Base-by-base conservation (phyloP, 2,329 filamentous ascomycete genomes). In the Xylaria sp. region DNA sequence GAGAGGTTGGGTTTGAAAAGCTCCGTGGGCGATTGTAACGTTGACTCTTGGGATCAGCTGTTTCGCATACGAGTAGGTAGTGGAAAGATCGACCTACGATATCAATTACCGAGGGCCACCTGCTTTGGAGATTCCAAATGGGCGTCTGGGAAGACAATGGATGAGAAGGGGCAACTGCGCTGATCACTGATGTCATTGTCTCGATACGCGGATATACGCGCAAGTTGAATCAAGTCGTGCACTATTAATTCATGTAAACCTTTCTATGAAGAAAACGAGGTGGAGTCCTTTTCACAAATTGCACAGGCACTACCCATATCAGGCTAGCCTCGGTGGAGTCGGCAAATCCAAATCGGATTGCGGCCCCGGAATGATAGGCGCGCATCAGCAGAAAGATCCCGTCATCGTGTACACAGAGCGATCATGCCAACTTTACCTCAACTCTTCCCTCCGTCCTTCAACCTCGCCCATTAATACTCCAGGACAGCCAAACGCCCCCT, bases 401-500 rank as follows among this genome's bases (percentile, higher is more conserved):
- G 57, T 59, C 49, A 54, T 62, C 23, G 23, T 37, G 54, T 50
- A 55, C 57, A 55, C 19, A 42, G 37, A 42, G 59, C 52, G 57
- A 63, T 60, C 59, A 64, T 59, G 61, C 61, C 64, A 64, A 55
- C 63, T 61, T 66, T 67, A 55, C 62, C 60, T 64, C 62, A 63
- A 54, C 57, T 42, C 47, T 35, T 53, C 16, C 35, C 23, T 13
- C 49, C 23, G 49, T 30, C 34, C 46, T 56, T 59, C 52, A 58
- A 23, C 35, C 39, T 39, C 47, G 54, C 13, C 16, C 44, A 34
- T 55, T 49, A 51, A 48, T 35, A 30, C 56, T 34, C 13, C 49
- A 49, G 19, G 16, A 37, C 58, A 30, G 53, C 52, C 7, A 44
- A 30, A 30, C 23, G 23, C 23, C 23, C 51, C 60, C 52, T 42